Conservation (phyloP, 2,329 filamentous ascomycete species). For the Cercospora sojina region DNA sequence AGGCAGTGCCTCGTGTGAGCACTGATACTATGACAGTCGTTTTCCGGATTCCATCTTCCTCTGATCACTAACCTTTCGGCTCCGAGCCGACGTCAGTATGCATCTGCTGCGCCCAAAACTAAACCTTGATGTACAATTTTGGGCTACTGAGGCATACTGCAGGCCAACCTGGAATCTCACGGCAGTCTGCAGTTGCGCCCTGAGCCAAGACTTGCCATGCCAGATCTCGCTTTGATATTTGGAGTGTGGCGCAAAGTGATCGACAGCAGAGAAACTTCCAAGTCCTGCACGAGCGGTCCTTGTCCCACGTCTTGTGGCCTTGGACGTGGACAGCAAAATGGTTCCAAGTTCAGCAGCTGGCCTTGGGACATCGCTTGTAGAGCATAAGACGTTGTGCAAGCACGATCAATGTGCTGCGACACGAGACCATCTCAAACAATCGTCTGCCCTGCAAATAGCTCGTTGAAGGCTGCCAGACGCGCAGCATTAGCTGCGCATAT, state of each 20-base stretch:
- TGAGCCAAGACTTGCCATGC: slow-evolving; percentile 10
- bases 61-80: neutral
- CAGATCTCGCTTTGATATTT: neutral
- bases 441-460: neutral
- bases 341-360: neutral
- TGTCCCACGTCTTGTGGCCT: slow-evolving; percentile 13
- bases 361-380: neutral
- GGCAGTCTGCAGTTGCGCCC: neutral
- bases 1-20: slow-evolving; percentile 13
- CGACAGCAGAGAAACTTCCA: neutral
- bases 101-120: slow-evolving; percentile 13
- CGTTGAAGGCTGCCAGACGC: neutral
- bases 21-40: slow-evolving; percentile 4
- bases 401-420: neutral
- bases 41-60: neutral
- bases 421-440: neutral
- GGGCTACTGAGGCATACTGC: neutral
- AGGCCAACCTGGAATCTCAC: neutral
- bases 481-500: neutral
- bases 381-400: neutral
- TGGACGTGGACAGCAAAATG: neutral
- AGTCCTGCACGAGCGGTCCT: slow-evolving; percentile 16
- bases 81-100: slow-evolving; percentile 14
- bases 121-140: neutral
- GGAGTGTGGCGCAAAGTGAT: slow-evolving; percentile 15